These are phyloP conservation scores for Monilinia laxa DNA, from an alignment of 2,329 filamentous ascomycete species.

Conservation along the genomic window DNA sequence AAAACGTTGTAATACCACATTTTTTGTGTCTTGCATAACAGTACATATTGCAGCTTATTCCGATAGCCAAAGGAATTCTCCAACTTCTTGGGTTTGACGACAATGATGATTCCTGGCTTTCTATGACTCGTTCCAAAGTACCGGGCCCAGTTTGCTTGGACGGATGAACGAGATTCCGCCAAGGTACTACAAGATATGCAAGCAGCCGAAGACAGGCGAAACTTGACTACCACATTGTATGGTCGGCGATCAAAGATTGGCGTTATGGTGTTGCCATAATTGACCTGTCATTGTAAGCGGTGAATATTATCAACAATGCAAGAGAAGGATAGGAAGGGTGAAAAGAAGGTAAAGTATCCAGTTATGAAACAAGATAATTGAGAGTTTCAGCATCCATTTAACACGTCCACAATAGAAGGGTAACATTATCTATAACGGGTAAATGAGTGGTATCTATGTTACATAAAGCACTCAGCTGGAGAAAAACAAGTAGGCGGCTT, in stretches of 20 bases:
- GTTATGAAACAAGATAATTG: not conserved
- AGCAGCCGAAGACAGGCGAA: slow-evolving; percentile 14
- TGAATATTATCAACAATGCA: slow-evolving; percentile 2
- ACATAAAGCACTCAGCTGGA: not conserved
- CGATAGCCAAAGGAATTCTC: not conserved
- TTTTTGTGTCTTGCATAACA: slow-evolving; percentile 7
- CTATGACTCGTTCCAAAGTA: slow-evolving; percentile 11
- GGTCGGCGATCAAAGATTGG: slow-evolving; percentile 22
- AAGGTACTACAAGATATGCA: slow-evolving; percentile 19
- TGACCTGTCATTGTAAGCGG: not conserved
- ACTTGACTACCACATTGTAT: slow-evolving; percentile 7
- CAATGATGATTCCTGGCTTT: slow-evolving; percentile 14
- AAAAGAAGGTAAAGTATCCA: not conserved
- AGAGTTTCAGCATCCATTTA: not conserved
- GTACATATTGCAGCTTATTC: slow-evolving; percentile 19
- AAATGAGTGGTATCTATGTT: not conserved
- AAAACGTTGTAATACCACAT: slow-evolving; percentile 17
- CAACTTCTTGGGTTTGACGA: slow-evolving; percentile 14
- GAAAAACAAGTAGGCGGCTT: not conserved
- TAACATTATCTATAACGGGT: slow-evolving; percentile 7
- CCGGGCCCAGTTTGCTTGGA: slow-evolving; percentile 18
- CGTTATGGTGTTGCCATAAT: slow-evolving; percentile 7
- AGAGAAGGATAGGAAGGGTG: not conserved
- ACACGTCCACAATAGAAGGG: not conserved
- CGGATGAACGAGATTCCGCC: slow-evolving; percentile 14